Base-by-base conservation (phyloP, 306 rosid genomes). In the Myrica gale region DNA sequence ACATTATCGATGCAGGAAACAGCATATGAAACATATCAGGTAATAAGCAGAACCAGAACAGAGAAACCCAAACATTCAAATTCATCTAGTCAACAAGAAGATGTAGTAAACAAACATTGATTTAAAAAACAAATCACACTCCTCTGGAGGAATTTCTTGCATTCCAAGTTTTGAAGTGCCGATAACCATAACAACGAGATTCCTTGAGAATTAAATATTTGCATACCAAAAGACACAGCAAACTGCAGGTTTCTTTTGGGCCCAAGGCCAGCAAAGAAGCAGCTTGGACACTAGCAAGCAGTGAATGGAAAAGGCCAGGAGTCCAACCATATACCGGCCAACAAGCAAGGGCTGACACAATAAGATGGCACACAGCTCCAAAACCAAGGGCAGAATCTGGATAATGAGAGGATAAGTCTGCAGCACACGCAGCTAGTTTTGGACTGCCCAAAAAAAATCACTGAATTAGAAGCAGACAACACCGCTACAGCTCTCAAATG, bases 321-420 rank as follows among this genome's bases (percentile, higher is more conserved):
- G 88, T 88, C 99, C 99, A 95, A 41, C 99, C 97, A 86, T 87
- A 77, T 42, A 90, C 86, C 26, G 99, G 97, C 99, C 99, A 95
- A 84, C 89, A 92, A 75, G 99, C 92, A 83, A 95, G 96, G 44
- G 96, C 84, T 3, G 99, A 90, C 68, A 82, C 93, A 81, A 88
- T 71, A 60, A 95, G 92, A 84, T 92, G 99, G 82, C 99, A 90
- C 76, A 89, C 89, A 77, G 97, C 93, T 84, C 99, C 99, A 85
- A 89, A 95, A 63, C 99, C 97, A 76, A 95, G 87, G 4, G 97
- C 96, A 76, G 90, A 84, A 75, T 86, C 90, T 47, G 99, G 99
- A 82, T 86, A 87, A 32, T 93, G 88, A 75, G 97, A 83, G 51
- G 91, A 87, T 71, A 92, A 82, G 78, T 90, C 97, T 8, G 95